Evolutionary conservation across 495 filamentous ascomycete species (phyloP).

Genomic region (Xylaria curta): DNA sequence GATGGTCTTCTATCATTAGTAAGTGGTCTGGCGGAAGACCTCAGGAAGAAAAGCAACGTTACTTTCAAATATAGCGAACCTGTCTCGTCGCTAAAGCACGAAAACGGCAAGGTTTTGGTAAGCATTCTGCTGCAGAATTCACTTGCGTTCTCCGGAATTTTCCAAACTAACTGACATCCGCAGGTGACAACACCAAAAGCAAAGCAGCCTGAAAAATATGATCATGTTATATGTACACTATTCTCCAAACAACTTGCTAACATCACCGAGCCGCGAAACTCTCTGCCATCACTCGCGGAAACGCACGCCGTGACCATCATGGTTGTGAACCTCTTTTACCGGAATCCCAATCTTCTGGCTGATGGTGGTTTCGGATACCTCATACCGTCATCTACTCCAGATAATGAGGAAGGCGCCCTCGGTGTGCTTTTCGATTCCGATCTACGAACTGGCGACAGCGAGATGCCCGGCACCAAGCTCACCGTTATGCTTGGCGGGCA

Average conservation of each 20-base stretch:
- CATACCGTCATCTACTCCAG: slow-evolving; percentile 72
- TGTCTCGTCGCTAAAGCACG: slow-evolving; percentile 45
- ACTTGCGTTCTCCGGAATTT: background rate
- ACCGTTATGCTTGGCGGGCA: slow-evolving; percentile 97
- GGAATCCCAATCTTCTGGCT: slow-evolving; percentile 65
- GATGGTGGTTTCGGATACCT: slow-evolving; percentile 86
- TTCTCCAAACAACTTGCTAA: slow-evolving; percentile 56
- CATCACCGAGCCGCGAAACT: slow-evolving; percentile 46
- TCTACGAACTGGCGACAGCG: slow-evolving; percentile 43
- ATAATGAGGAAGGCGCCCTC: slow-evolving; percentile 84
- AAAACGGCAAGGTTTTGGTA: slow-evolving; percentile 32
- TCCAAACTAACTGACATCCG: slow-evolving; percentile 1
- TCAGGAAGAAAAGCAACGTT: slow-evolving; percentile 57
- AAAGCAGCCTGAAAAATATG: slow-evolving; percentile 45
- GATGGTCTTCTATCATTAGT: slow-evolving; percentile 63
- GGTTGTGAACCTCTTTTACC: slow-evolving; percentile 90
- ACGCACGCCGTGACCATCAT: slow-evolving; percentile 79
- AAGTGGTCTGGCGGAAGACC: slow-evolving; percentile 51
- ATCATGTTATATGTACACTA: slow-evolving; percentile 76
- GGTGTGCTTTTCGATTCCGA: slow-evolving; percentile 92
- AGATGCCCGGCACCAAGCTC: slow-evolving; percentile 74
- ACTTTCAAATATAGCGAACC: slow-evolving; percentile 54
- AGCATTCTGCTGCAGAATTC: background rate
- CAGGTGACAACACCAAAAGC: slow-evolving; percentile 41
- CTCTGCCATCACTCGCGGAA: slow-evolving; percentile 57